A percentile compares a stretch with the other conserved stretches of the same genome.
Conservation (phyloP, 2,329 filamentous ascomycete genomes). For the Aureobasidium sp. region DNA sequence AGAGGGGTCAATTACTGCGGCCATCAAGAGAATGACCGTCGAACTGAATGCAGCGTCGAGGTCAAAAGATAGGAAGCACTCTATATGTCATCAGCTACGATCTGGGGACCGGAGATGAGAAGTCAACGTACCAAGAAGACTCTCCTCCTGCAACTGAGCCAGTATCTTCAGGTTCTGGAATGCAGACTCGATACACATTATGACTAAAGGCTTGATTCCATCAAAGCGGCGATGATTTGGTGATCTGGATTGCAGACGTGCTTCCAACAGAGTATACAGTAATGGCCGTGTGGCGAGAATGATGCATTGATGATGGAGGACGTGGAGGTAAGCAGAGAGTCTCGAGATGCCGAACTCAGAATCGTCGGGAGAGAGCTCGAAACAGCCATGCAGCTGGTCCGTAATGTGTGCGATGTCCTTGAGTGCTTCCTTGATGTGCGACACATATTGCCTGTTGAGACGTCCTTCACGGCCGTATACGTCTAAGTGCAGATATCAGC, state of each 20-base stretch:
- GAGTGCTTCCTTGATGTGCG: neutral
- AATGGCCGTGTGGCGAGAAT: slow-evolving; percentile 30
- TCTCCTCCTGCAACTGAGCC: neutral
- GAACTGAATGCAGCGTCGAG: neutral
- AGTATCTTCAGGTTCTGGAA: neutral
- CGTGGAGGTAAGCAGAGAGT: slow-evolving; percentile 17
- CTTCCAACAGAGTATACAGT: slow-evolving; percentile 31
- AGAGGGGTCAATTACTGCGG: neutral
- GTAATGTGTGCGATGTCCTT: neutral
- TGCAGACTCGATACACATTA: neutral
- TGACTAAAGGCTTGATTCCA: neutral
- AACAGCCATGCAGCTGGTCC: slow-evolving; percentile 7
- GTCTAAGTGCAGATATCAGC: neutral
- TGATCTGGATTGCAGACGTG: neutral
- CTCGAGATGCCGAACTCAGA: slow-evolving; percentile 15
- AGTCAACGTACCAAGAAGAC: neutral
- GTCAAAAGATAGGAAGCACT: neutral
- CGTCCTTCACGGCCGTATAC: neutral
- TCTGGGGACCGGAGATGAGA: neutral
- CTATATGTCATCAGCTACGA: neutral
- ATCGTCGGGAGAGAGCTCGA: slow-evolving; percentile 14
- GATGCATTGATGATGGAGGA: slow-evolving; percentile 19
- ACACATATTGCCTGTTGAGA: neutral
- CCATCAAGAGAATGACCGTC: neutral
- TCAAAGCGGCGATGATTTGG: neutral